Conservation (phyloP, 129 eudicot species). For the Dittrichia graveolens region DNA sequence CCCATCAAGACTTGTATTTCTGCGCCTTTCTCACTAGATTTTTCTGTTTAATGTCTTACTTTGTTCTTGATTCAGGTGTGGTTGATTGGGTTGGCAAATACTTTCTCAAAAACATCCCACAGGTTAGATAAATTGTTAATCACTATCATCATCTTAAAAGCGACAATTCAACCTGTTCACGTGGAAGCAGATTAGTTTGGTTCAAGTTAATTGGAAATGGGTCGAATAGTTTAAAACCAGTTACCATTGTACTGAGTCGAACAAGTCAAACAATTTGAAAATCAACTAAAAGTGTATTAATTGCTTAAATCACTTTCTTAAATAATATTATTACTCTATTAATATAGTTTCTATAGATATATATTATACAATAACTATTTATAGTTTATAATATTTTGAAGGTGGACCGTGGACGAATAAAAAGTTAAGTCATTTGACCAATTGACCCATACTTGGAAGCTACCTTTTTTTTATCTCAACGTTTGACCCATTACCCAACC, state of each 20-base stretch:
- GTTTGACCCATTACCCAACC: background rate
- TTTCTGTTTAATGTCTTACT: constrained; percentile 1
- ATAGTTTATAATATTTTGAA: no score
- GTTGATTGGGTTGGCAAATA: constrained; percentile 51
- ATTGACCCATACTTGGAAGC: no score
- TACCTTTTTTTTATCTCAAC: no score
- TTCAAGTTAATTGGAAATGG: background rate
- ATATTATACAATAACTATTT: background rate
- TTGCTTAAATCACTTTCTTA: no score
- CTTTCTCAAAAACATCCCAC: constrained; percentile 66
- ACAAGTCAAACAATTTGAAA: no score
- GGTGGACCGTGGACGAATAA: no score
- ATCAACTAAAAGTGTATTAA: no score
- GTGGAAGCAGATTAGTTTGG: no score
- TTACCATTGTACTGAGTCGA: no score
- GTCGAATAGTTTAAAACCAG: background rate
- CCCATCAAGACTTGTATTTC: constrained; percentile 1
- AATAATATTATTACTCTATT: no score
- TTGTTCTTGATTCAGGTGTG: constrained; percentile 50
- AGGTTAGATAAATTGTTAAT: constrained; percentile 42
- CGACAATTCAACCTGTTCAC: background rate
- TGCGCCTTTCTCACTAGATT: background rate
- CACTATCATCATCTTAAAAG: background rate
- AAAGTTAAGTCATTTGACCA: no score
- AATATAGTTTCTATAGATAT: background rate